phyloP scores from a whole-genome alignment of 805 yeast genomes.

The Ogataea minuta region DNA sequence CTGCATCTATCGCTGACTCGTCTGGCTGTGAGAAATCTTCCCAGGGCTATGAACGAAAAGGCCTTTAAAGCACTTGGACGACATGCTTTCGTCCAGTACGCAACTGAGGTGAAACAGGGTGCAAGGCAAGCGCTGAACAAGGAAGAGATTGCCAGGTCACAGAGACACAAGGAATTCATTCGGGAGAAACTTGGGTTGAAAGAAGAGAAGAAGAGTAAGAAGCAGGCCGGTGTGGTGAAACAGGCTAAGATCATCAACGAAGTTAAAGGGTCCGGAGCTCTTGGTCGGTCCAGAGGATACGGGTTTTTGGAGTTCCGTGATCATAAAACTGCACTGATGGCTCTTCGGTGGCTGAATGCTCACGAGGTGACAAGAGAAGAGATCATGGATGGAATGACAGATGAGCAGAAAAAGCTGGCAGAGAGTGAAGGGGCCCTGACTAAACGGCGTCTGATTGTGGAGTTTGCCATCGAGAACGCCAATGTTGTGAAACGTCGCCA shows the following conservation, averaged over 20 bases:
- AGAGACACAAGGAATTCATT: slow-evolving; percentile 51
- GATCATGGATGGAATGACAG: slow-evolving; percentile 64
- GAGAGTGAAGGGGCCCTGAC: slow-evolving; percentile 48
- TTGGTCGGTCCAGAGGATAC: slow-evolving; percentile 93
- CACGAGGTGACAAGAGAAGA: slow-evolving; percentile 77
- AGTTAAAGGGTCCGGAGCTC: slow-evolving; percentile 81
- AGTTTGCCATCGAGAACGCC: slow-evolving; percentile 95
- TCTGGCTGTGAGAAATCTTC: slow-evolving; percentile 90
- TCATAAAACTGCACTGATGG: slow-evolving; percentile 92
- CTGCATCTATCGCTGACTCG: slow-evolving; percentile 92
- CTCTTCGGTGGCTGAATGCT: slow-evolving; percentile 94
- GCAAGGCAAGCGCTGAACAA: slow-evolving; percentile 81
- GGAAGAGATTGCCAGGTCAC: slow-evolving; percentile 83
- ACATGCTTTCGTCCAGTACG: slow-evolving; percentile 91
- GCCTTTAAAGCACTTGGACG: slow-evolving; percentile 89
- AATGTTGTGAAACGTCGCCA: slow-evolving; percentile 88
- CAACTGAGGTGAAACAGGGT: slow-evolving; percentile 76
- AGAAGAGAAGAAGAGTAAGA: slow-evolving; percentile 54
- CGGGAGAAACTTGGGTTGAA: slow-evolving; percentile 37
- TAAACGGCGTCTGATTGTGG: slow-evolving; percentile 81
- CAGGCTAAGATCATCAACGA: slow-evolving; percentile 94
- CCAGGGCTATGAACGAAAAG: slow-evolving; percentile 87
- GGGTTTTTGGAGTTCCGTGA: slow-evolving; percentile 93
- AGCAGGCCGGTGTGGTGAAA: slow-evolving; percentile 84
- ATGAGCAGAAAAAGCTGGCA: slow-evolving; percentile 60